phyloP scores from a whole-genome alignment of 352 stramenopile genomes.

The Achlya hypogyna region DNA sequence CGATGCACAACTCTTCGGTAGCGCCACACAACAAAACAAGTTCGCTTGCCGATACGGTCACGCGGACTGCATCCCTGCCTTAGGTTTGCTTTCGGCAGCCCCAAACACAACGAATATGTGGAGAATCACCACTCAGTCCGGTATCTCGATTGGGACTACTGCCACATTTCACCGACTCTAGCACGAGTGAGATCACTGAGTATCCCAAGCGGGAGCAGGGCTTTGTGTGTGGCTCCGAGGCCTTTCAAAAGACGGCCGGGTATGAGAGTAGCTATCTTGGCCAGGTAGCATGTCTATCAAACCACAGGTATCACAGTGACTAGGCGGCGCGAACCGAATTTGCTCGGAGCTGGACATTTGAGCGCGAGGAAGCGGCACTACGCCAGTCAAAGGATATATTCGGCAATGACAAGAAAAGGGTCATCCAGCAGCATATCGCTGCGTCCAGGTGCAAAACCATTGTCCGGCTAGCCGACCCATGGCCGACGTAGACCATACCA shows the following conservation, averaged over 20 bases:
- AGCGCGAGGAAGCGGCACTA: slow-evolving; percentile 12
- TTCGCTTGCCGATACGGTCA: background rate
- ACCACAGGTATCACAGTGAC: background rate
- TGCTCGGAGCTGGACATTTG: slow-evolving; percentile 14
- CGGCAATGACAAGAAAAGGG: slow-evolving; percentile 1
- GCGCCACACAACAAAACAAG: slow-evolving; percentile 14
- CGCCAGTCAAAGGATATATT: slow-evolving; percentile 15
- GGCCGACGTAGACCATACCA: background rate
- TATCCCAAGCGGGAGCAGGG: slow-evolving; percentile 14
- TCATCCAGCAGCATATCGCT: background rate
- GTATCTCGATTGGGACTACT: background rate
- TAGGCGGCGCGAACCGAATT: slow-evolving; percentile 2
- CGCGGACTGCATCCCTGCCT: background rate
- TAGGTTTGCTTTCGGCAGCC: slow-evolving; percentile 6
- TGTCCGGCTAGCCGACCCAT: background rate
- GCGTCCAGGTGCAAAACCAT: background rate
- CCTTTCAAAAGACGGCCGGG: slow-evolving; percentile 7
- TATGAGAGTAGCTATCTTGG: slow-evolving; percentile 13
- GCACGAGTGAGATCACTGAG: slow-evolving; percentile 15
- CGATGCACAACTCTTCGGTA: slow-evolving; percentile 14
- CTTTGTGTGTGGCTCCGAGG: slow-evolving; percentile 9
- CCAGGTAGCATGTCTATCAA: background rate
- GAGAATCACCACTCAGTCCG: background rate
- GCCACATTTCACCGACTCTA: background rate
- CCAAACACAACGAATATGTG: background rate